phyloP scores from a whole-genome alignment of 176 grass and related monocot genomes.

The Oryza glumipatula region DNA sequence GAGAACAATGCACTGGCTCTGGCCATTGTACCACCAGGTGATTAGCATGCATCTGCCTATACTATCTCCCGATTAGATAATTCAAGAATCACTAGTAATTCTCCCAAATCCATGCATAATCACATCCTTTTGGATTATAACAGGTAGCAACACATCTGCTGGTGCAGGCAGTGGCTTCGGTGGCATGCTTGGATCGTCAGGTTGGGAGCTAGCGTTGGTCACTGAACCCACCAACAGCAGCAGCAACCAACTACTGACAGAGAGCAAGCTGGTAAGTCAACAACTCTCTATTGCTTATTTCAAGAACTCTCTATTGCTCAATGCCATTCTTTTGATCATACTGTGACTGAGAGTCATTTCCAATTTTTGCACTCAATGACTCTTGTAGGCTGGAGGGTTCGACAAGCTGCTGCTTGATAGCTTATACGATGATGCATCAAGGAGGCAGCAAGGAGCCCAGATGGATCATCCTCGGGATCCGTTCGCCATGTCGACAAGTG shows the following conservation, averaged over 20 bases:
- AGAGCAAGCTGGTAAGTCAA: slow-evolving; percentile 60
- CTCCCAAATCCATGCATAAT: neutral
- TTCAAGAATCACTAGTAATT: neutral
- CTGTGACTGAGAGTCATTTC: too few species aligned
- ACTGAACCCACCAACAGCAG: slow-evolving; percentile 43
- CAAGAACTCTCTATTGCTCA: neutral
- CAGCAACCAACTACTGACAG: slow-evolving; percentile 31
- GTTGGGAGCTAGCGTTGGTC: slow-evolving; percentile 82
- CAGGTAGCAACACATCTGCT: slow-evolving; percentile 31
- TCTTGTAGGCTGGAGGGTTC: slow-evolving; percentile 74
- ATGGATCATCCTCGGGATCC: slow-evolving; percentile 46
- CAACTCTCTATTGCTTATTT: neutral
- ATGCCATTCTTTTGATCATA: neutral
- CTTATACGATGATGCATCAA: slow-evolving; percentile 61
- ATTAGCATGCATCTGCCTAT: neutral
- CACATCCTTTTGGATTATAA: neutral
- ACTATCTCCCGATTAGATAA: neutral
- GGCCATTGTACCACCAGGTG: slow-evolving; percentile 63
- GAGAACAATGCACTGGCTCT: slow-evolving; percentile 77
- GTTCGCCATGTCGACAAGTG: slow-evolving; percentile 58
- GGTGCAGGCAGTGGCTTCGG: slow-evolving; percentile 2
- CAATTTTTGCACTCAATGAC: neutral
- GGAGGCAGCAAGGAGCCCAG: slow-evolving; percentile 40
- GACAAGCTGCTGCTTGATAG: slow-evolving; percentile 75
- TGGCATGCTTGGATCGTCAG: slow-evolving; percentile 48